Percentiles rank a stretch among this genome's conserved stretches.
Conservation (phyloP, 495 filamentous ascomycete genomes). For the Penicillium soppii region DNA sequence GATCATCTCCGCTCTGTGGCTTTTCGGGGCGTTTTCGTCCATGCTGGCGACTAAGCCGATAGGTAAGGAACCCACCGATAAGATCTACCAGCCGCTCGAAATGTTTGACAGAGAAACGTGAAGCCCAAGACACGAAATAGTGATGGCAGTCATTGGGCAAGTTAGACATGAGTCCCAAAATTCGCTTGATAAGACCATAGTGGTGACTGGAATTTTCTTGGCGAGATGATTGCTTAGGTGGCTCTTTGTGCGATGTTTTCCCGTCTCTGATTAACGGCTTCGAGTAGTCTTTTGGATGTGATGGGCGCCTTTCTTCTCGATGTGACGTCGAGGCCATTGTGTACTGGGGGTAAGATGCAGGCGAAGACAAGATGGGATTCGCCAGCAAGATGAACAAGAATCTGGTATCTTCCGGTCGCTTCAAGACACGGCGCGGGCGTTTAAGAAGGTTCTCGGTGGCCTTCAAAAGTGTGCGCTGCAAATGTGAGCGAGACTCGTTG, state of each 20-base stretch:
- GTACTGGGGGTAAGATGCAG: slow-evolving; percentile 11
- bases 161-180: slow-evolving; percentile 78
- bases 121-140: slow-evolving; percentile 82
- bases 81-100: slow-evolving; percentile 76
- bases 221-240: slow-evolving; percentile 11
- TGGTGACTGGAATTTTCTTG: slow-evolving; percentile 54
- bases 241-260: slow-evolving; percentile 20
- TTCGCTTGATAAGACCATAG: slow-evolving; percentile 83
- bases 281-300: slow-evolving; percentile 21
- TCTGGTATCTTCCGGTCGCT: slow-evolving; percentile 67
- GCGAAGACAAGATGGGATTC: slow-evolving; percentile 71
- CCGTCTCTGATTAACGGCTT: slow-evolving; percentile 20
- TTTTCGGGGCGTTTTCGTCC: slow-evolving; percentile 61
- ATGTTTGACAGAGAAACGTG: slow-evolving; percentile 64
- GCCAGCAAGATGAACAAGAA: slow-evolving; percentile 81
- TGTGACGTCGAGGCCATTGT: slow-evolving; percentile 5
- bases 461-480: slow-evolving; percentile 71
- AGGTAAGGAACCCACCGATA: slow-evolving; percentile 76
- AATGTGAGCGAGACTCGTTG: slow-evolving; percentile 64
- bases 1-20: slow-evolving; percentile 54
- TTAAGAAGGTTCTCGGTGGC: slow-evolving; percentile 83
- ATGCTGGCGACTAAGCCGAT: slow-evolving; percentile 73
- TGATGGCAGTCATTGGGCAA: slow-evolving; percentile 74
- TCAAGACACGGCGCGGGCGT: slow-evolving; percentile 71
- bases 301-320: slow-evolving; percentile 30